Evolutionary conservation across 805 yeast genomes (phyloP).

Genomic region (Teunomyces kruisii): DNA sequence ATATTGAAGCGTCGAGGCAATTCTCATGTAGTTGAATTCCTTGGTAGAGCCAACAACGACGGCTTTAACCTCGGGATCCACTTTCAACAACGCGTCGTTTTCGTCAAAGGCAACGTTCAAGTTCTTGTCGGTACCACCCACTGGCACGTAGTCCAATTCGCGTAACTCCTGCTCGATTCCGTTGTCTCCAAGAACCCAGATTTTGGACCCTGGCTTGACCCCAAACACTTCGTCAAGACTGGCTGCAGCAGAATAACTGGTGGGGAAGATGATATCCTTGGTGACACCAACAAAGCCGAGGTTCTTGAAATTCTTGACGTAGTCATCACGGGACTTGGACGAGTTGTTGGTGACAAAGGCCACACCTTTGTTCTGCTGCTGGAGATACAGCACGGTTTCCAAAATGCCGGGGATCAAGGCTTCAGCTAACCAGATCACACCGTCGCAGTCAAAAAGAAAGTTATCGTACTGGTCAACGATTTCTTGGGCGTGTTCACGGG

Average conservation of each 20-base stretch:
- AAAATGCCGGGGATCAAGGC: slow-evolving; percentile 32
- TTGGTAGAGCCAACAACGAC: slow-evolving; percentile 42
- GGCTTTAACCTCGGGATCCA: slow-evolving; percentile 40
- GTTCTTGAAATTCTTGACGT: slow-evolving; percentile 29
- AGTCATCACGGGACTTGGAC: slow-evolving; percentile 32
- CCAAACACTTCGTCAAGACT: slow-evolving; percentile 13
- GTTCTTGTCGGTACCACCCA: slow-evolving; percentile 34
- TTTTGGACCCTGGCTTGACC: slow-evolving; percentile 29
- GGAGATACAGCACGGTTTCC: slow-evolving; percentile 24
- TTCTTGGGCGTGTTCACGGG: slow-evolving; percentile 15
- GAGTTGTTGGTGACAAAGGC: slow-evolving; percentile 42
- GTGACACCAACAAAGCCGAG: slow-evolving; percentile 29
- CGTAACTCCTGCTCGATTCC: slow-evolving; percentile 38
- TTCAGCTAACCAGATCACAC: slow-evolving; percentile 42
- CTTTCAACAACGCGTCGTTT: slow-evolving; percentile 23
- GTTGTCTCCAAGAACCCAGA: slow-evolving; percentile 42
- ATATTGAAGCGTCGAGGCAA: slow-evolving; percentile 38
- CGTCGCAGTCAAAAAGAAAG: slow-evolving; percentile 44
- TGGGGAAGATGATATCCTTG: slow-evolving; percentile 33
- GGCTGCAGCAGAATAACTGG: slow-evolving; percentile 38
- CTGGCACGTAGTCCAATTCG: slow-evolving; percentile 31
- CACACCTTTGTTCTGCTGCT: slow-evolving; percentile 22
- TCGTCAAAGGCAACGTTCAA: slow-evolving; percentile 27
- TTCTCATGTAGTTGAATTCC: slow-evolving; percentile 35
- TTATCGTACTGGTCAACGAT: slow-evolving; percentile 32